Base-by-base conservation (phyloP, 2,329 filamentous ascomycete species). In the Fusarium sp. region DNA sequence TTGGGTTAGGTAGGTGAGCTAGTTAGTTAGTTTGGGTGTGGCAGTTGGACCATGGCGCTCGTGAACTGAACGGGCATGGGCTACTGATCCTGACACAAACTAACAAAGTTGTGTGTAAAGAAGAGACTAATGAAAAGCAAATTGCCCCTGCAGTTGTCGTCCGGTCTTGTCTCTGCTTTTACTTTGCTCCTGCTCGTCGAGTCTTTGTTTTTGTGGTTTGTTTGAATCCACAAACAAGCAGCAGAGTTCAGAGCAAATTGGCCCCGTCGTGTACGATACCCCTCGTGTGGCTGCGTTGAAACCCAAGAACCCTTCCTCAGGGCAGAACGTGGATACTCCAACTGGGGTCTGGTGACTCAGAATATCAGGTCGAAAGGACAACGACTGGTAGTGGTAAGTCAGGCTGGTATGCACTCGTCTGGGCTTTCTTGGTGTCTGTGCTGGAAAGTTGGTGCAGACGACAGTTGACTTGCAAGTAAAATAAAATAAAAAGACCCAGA, bases 351-450 rank as follows among this genome's bases (percentile, higher is more conserved):
- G 75, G 72, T 78, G 76, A 78, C 69, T 78, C 76, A 78, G 72
- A 67, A 62, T 58, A 55, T 72, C 57, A 66, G 63, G 73, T 77
- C 67, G 66, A 76, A 69, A 72, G 63, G 72, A 73, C 72, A 76
- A 78, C 72, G 68, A 76, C 60, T 72, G 75, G 66, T 60, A 58
- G 74, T 71, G 76, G 72, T 66, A 74, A 70, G 69, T 75, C 72
- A 64, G 76, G 70, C 72, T 77, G 76, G 74, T 76, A 78, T 78
- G 76, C 74, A 74, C 73, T 77, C 62, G 72, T 58, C 66, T 64
- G 31, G 39, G 52, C 31, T 45, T 51, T 59, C 25, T 39, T 65
- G 48, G 46, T 41, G 64, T 44, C 19, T 55, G 63, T 73, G 72
- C 70, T 70, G 59, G 72, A 75, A 74, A 77, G 69, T 73, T 76